These are phyloP conservation scores for Russula abietina DNA, from an alignment of 768 basidiomycete species.

Conservation along the genomic window DNA sequence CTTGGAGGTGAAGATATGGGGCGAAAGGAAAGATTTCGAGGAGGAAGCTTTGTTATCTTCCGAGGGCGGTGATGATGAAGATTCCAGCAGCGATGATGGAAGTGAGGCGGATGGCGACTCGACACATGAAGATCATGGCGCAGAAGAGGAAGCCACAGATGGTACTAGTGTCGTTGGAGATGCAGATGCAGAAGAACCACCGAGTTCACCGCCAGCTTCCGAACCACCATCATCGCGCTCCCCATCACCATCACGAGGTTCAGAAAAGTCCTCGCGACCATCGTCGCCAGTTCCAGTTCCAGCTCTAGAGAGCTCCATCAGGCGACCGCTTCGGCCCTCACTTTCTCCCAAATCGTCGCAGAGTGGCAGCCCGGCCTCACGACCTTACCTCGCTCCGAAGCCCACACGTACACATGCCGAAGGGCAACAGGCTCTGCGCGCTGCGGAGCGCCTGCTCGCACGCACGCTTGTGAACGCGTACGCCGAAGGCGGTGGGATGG, in stretches of 20 bases:
- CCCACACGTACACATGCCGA: conserved; percentile 28
- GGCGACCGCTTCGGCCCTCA: conserved; percentile 16
- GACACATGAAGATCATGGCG: conserved; percentile 7
- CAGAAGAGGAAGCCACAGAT: conserved; percentile 19
- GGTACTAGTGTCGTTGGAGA: conserved; percentile 11
- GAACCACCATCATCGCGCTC: conserved; percentile 31
- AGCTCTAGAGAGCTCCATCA: conserved; percentile 11
- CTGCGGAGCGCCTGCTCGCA: conserved; percentile 40
- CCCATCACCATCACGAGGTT: conserved; percentile 25
- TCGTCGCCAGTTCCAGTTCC: conserved; percentile 8
- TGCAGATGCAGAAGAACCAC: background rate
- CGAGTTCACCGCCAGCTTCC: conserved; percentile 21
- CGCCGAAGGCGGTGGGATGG: conserved; percentile 40
- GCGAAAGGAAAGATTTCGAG: conserved; percentile 21
- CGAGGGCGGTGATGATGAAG: conserved; percentile 15
- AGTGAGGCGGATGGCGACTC: conserved; percentile 19
- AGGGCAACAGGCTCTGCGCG: conserved; percentile 32
- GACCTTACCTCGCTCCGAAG: conserved; percentile 3
- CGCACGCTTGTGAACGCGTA: conserved; percentile 42
- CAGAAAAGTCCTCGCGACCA: conserved; percentile 9
- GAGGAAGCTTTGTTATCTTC: background rate
- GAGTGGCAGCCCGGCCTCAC: conserved; percentile 5
- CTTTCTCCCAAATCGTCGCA: conserved; percentile 18
- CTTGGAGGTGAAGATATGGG: conserved; percentile 43
- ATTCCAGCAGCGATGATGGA: conserved; percentile 15